Conservation (phyloP, 2,329 filamentous ascomycete species). For the Plenodomus lindquistii region DNA sequence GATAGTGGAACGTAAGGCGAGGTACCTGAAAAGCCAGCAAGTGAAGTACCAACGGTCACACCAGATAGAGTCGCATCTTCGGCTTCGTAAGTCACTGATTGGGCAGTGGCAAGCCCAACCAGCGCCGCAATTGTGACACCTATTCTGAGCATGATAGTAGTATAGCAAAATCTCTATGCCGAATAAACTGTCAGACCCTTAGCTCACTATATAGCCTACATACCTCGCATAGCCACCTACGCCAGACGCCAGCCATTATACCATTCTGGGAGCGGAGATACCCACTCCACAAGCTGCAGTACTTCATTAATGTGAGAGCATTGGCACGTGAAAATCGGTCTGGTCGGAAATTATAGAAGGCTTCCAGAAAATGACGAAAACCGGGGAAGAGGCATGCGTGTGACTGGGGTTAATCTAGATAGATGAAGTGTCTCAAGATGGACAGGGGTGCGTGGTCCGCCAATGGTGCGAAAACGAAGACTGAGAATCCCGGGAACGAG, state of each 20-base stretch:
- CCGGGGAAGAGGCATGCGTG: slow-evolving; percentile 2
- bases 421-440: slow-evolving; percentile 5
- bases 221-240: background rate
- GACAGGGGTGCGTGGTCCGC: slow-evolving; percentile 5
- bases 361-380: background rate
- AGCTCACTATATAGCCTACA: background rate
- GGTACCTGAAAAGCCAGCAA: slow-evolving; percentile 47
- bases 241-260: background rate
- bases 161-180: background rate
- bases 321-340: background rate
- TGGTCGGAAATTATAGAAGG: background rate
- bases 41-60: slow-evolving; percentile 46
- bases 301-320: slow-evolving; percentile 5
- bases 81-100: slow-evolving; percentile 42
- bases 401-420: slow-evolving; percentile 7
- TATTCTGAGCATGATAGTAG: background rate
- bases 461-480: slow-evolving; percentile 6
- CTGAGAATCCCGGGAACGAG: background rate
- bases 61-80: slow-evolving; percentile 50
- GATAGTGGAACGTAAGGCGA: background rate
- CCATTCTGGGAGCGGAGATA: background rate
- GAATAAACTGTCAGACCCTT: background rate
- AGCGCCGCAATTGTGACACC: slow-evolving; percentile 3
- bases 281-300: background rate
- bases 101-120: slow-evolving; percentile 11